Conservation (phyloP, 805 yeast genomes). For the Phaffomyces antillensis region DNA sequence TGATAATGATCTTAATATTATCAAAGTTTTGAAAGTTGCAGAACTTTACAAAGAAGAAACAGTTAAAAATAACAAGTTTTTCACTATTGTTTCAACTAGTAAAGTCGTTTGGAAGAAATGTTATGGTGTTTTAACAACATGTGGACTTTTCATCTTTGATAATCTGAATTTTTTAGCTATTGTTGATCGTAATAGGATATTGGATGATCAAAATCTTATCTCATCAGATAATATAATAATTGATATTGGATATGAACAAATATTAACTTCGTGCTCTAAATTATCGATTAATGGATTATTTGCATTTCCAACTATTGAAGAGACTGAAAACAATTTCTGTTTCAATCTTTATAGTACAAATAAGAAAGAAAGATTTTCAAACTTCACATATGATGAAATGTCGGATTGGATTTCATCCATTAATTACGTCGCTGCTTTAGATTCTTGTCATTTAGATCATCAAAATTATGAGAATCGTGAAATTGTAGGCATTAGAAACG, state of each 20-base stretch:
- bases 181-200: constrained; percentile 22
- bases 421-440: constrained; percentile 44
- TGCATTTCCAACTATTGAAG: constrained; percentile 25
- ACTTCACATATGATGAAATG: constrained; percentile 38
- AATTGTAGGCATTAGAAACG: constrained; percentile 20
- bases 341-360: constrained; percentile 36
- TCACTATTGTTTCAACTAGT: constrained; percentile 23
- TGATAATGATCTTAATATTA: neutral
- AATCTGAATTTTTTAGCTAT: constrained; percentile 26
- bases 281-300: constrained; percentile 33
- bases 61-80: constrained; percentile 23
- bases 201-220: constrained; percentile 14
- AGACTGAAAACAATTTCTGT: constrained; percentile 12
- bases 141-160: constrained; percentile 42
- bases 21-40: constrained; percentile 35
- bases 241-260: constrained; percentile 21
- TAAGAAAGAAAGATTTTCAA: constrained; percentile 34
- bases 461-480: constrained; percentile 14
- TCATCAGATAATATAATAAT: constrained; percentile 25
- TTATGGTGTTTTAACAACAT: constrained; percentile 41
- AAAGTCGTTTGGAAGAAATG: constrained; percentile 35
- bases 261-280: constrained; percentile 25
- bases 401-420: constrained; percentile 54
- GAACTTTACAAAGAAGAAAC: constrained; percentile 35
- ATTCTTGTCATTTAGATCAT: constrained; percentile 27